Conservation (phyloP, 495 filamentous ascomycete species). For the Tirmania nivea region DNA sequence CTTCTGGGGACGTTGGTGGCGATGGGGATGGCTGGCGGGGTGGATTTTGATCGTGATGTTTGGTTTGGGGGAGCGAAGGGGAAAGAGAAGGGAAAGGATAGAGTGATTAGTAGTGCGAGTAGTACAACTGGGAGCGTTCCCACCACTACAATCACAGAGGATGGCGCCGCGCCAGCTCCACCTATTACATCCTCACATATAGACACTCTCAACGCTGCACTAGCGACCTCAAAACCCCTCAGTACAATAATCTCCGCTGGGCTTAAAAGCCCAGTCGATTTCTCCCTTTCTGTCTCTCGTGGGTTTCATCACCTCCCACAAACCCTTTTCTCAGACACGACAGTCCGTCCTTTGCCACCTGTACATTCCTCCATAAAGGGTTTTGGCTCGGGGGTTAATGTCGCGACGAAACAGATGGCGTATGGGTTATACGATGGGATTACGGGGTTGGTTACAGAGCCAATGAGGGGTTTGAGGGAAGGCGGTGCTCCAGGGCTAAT, state of each 20-base stretch:
- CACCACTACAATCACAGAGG: too few relatives aligned
- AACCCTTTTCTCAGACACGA: slow-evolving; percentile 43
- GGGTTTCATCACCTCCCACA: slow-evolving; percentile 62
- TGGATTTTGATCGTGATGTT: background rate
- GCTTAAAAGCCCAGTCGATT: slow-evolving; percentile 22
- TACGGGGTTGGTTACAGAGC: slow-evolving; percentile 45
- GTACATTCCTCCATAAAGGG: slow-evolving; percentile 35
- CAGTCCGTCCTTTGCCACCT: slow-evolving; percentile 26
- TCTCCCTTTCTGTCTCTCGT: slow-evolving; percentile 50
- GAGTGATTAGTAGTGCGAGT: too few relatives aligned
- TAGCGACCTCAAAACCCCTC: background rate
- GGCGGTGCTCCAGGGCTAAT: slow-evolving; percentile 38
- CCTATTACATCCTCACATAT: background rate
- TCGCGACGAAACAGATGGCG: slow-evolving; percentile 43
- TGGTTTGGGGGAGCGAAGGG: background rate
- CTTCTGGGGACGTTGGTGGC: slow-evolving; percentile 31
- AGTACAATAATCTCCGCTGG: background rate
- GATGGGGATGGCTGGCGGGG: slow-evolving; percentile 1
- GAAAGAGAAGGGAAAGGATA: background rate
- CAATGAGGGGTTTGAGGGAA: slow-evolving; percentile 36
- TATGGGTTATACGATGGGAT: slow-evolving; percentile 55
- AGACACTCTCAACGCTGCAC: background rate
- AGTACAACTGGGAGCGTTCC: too few relatives aligned
- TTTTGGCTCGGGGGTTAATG: slow-evolving; percentile 41
- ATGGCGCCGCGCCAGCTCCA: too few relatives aligned